Conservation (phyloP, 352 stramenopile genomes). For the Pythium rishiriense region DNA sequence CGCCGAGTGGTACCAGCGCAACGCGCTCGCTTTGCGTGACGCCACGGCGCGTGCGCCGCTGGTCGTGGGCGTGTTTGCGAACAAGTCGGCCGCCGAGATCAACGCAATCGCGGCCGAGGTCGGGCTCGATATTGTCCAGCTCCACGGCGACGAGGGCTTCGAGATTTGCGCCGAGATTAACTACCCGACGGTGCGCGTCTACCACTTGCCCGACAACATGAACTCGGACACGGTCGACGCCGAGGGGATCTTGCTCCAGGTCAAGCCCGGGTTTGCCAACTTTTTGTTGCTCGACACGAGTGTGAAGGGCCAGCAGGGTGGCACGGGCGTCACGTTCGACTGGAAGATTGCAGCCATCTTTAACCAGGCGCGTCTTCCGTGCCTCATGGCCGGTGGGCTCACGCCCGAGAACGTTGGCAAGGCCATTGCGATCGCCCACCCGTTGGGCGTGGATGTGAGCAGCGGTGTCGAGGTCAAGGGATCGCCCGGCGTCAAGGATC, state of each 20-base stretch:
- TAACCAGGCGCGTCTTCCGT: slow-evolving; percentile 89
- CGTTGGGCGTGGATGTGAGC: slow-evolving; percentile 96
- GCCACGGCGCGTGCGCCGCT: slow-evolving; percentile 80
- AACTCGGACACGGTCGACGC: slow-evolving; percentile 73
- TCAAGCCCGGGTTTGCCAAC: slow-evolving; percentile 67
- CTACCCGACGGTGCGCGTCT: slow-evolving; percentile 92
- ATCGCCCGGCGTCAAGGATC: slow-evolving; percentile 64
- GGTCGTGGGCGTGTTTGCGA: slow-evolving; percentile 96
- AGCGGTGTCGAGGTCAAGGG: slow-evolving; percentile 93
- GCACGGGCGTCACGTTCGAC: slow-evolving; percentile 96
- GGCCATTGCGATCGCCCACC: slow-evolving; percentile 73
- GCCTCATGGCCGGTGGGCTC: slow-evolving; percentile 96
- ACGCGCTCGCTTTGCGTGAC: slow-evolving; percentile 59
- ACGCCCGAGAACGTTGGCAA: slow-evolving; percentile 93
- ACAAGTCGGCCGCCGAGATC: slow-evolving; percentile 93
- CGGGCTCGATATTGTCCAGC: slow-evolving; percentile 96
- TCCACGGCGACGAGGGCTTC: slow-evolving; percentile 96
- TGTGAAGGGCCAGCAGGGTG: slow-evolving; percentile 92
- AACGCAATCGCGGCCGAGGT: slow-evolving; percentile 85
- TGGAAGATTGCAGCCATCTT: slow-evolving; percentile 93
- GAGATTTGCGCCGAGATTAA: slow-evolving; percentile 78
- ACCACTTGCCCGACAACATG: slow-evolving; percentile 90
- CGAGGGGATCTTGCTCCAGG: slow-evolving; percentile 69
- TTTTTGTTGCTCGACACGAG: slow-evolving; percentile 96
- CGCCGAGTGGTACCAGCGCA: slow-evolving; percentile 81